These are phyloP conservation scores for Acanthamoeba sp. DNA, from an alignment of 208 protist genomes.

Conservation along the genomic window DNA sequence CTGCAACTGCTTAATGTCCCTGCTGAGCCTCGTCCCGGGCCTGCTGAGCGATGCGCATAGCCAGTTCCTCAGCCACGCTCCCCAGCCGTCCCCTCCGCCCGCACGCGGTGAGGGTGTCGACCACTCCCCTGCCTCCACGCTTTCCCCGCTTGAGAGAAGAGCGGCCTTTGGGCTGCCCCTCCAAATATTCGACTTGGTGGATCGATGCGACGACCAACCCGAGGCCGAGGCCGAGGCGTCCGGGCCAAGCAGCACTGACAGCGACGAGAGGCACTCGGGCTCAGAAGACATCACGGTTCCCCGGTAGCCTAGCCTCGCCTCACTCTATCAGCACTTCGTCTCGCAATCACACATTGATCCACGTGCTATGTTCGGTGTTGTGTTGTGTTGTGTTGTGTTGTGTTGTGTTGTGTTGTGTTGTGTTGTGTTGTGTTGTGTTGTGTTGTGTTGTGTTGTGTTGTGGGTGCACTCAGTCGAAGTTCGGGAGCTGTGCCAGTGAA, in stretches of 20 bases:
- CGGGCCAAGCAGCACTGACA: not conserved
- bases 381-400: too few species aligned
- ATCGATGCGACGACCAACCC: not conserved
- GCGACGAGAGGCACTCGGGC: not conserved
- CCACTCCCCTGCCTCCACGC: not conserved
- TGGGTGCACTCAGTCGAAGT: not conserved
- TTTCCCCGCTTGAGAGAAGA: constrained; percentile 1
- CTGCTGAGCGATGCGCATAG: constrained; percentile 29
- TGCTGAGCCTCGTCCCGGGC: constrained; percentile 49
- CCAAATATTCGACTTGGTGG: constrained; percentile 39
- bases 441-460: not conserved
- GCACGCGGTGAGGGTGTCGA: not conserved
- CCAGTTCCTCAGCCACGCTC: not conserved
- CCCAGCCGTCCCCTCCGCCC: not conserved
- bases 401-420: too few species aligned
- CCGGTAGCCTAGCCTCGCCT: too few species aligned
- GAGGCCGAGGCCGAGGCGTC: not conserved
- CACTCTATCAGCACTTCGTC: too few species aligned
- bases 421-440: too few species aligned
- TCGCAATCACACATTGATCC: too few species aligned
- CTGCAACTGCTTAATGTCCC: constrained; percentile 50
- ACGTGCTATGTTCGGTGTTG: too few species aligned
- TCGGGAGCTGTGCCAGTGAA: not conserved
- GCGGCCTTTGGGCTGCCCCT: constrained; percentile 40
- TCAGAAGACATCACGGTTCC: not conserved